Conservation (phyloP, 202 grass and related monocot genomes). For the Digitaria exilis region DNA sequence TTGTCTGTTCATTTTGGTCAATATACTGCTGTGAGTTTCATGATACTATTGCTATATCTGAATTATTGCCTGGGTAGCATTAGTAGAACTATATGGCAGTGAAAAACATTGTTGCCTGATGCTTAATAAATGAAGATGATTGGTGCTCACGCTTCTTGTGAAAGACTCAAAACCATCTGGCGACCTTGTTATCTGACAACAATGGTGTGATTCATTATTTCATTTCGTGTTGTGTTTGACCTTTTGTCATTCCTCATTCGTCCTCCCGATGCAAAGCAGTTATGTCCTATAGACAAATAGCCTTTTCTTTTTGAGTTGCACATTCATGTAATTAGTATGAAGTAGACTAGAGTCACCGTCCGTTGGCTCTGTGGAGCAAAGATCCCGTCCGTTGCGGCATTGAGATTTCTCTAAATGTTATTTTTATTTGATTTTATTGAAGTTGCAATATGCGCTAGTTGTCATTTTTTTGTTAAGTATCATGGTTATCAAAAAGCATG, state of each 20-base stretch:
- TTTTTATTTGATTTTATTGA: not conserved
- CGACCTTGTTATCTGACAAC: not conserved
- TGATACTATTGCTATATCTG: not conserved
- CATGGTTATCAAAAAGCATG: not conserved
- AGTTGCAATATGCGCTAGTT: not conserved
- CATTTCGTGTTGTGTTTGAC: not conserved
- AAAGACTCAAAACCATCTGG: not conserved
- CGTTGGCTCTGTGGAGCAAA: not conserved
- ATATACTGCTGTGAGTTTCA: constrained; percentile 24
- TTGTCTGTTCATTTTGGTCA: constrained; percentile 16
- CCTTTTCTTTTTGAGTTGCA: not conserved
- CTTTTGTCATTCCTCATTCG: not conserved
- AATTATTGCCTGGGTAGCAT: not conserved
- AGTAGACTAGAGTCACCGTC: not conserved
- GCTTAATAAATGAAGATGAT: not conserved
- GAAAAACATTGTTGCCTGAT: constrained; percentile 10
- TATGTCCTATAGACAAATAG: not conserved
- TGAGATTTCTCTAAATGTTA: not conserved
- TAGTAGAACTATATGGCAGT: constrained; percentile 1
- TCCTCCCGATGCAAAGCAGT: not conserved
- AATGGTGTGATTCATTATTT: not conserved
- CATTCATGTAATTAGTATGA: not conserved
- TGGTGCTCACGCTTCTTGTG: not conserved
- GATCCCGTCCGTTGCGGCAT: not conserved
- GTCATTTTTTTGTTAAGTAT: not conserved